These are phyloP conservation scores for Solanum virginianum DNA, from an alignment of 257 asterid genomes.

Conservation along the genomic window DNA sequence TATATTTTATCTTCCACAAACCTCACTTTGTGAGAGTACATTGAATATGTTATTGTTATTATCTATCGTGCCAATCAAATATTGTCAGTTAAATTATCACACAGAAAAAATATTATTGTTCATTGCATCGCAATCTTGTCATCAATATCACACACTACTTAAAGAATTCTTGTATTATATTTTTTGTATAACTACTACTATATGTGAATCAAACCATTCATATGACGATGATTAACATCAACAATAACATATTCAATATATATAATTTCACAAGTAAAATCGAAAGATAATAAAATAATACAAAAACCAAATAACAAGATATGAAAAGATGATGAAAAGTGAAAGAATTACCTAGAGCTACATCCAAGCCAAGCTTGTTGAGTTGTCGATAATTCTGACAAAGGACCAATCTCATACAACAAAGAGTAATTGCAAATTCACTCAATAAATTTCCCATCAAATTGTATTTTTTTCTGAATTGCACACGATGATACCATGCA, in stretches of 20 bases:
- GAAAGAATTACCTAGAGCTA: slow-evolving; percentile 3
- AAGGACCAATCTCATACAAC: slow-evolving; percentile 4
- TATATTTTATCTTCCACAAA: too few relatives aligned
- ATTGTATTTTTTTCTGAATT: slow-evolving; percentile 5
- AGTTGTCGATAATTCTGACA: slow-evolving; percentile 16
- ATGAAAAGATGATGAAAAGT: not conserved
- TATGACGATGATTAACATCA: too few relatives aligned
- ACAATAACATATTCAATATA: not conserved
- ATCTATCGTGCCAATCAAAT: not conserved
- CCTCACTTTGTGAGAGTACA: too few relatives aligned
- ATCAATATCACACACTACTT: not conserved
- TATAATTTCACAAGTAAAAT: not conserved
- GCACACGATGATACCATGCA: slow-evolving; percentile 6
- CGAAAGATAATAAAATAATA: not conserved
- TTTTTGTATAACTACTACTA: not conserved
- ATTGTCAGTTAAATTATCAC: not conserved
- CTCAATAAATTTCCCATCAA: slow-evolving; percentile 1
- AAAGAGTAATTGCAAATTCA: slow-evolving; percentile 1
- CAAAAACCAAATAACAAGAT: not conserved
- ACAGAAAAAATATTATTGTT: not conserved
- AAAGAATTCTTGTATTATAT: not conserved
- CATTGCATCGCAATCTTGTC: not conserved
- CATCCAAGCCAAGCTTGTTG: slow-evolving; percentile 2
- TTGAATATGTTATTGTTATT: too few relatives aligned
- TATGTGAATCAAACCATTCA: not conserved